Conservation (phyloP, 371 early-diverging fungal genomes). For the Haplosporangium sp. region DNA sequence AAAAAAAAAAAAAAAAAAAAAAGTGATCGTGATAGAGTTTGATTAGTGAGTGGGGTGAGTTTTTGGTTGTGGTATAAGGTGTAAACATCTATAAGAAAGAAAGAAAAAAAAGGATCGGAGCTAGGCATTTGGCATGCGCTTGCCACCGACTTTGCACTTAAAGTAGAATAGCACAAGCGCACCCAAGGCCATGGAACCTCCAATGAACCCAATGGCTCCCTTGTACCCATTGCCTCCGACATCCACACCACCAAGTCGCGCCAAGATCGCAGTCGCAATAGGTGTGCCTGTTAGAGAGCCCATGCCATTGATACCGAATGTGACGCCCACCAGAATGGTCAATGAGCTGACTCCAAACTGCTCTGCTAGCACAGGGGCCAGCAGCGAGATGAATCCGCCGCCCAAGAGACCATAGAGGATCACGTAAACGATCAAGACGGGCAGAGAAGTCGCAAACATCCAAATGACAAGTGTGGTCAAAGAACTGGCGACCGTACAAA, state of each 20-base stretch:
- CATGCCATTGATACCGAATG: constrained; percentile 57
- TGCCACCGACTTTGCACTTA: constrained; percentile 39
- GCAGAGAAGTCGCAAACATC: constrained; percentile 66
- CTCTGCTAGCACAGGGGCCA: constrained; percentile 57
- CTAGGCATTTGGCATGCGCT: constrained; percentile 8
- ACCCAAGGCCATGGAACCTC: constrained; percentile 56
- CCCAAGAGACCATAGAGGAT: constrained; percentile 62
- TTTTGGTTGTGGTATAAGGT: neutral
- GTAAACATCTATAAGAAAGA: neutral
- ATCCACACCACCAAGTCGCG: constrained; percentile 24
- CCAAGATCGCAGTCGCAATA: constrained; percentile 55
- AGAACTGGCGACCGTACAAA: constrained; percentile 58
- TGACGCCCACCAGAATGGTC: constrained; percentile 56
- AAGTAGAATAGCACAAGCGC: constrained; percentile 25
- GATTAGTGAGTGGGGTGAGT: too few species aligned
- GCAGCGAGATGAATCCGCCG: constrained; percentile 61
- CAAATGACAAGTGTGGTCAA: constrained; percentile 69
- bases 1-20: too few species aligned
- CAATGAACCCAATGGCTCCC: constrained; percentile 62
- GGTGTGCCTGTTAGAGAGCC: constrained; percentile 62
- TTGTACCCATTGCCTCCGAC: constrained; percentile 49
- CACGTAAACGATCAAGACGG: constrained; percentile 60
- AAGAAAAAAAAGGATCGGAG: neutral
- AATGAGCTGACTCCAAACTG: constrained; percentile 55
- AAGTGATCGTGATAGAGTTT: too few species aligned